Percentiles rank a stretch among this genome's conserved stretches.
These are phyloP conservation scores for Cyathus striatus DNA, from an alignment of 768 basidiomycete species.

Conservation along the genomic window DNA sequence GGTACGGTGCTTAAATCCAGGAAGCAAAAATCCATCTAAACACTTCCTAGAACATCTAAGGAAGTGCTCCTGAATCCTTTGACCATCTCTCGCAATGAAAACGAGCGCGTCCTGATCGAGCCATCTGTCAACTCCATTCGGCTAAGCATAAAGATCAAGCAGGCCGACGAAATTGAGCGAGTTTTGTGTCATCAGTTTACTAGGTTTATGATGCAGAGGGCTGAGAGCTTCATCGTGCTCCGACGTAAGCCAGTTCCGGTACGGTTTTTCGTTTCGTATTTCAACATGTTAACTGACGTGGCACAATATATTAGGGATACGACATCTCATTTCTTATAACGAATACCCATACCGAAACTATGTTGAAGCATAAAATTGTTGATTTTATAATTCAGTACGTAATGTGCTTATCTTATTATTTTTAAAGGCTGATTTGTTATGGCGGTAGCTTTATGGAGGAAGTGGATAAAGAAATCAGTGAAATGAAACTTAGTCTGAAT, in stretches of 20 bases:
- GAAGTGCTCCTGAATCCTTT: slow-evolving; percentile 94
- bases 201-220: slow-evolving; percentile 97
- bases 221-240: slow-evolving; percentile 95
- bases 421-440: slow-evolving; percentile 2
- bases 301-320: too few relatives aligned
- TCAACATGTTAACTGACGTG: too few relatives aligned
- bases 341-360: slow-evolving; percentile 93
- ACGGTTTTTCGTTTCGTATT: too few relatives aligned
- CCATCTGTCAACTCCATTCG: slow-evolving; percentile 96
- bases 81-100: slow-evolving; percentile 93
- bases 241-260: slow-evolving; percentile 91
- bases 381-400: slow-evolving; percentile 98
- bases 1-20: slow-evolving; percentile 35
- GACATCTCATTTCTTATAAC: slow-evolving; percentile 99
- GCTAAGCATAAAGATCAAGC: slow-evolving; percentile 97
- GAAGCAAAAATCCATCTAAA: slow-evolving; percentile 3
- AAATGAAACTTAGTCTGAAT: slow-evolving; percentile 97
- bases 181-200: slow-evolving; percentile 98
- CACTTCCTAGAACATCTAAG: slow-evolving; percentile 65
- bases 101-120: slow-evolving; percentile 95
- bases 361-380: slow-evolving; percentile 99
- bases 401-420: slow-evolving; percentile 2
- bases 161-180: slow-evolving; percentile 97
- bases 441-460: slow-evolving; percentile 89
- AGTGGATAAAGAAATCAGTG: slow-evolving; percentile 98